These are phyloP conservation scores for Priceomyces medius DNA, from an alignment of 805 yeast genomes.

Conservation along the genomic window DNA sequence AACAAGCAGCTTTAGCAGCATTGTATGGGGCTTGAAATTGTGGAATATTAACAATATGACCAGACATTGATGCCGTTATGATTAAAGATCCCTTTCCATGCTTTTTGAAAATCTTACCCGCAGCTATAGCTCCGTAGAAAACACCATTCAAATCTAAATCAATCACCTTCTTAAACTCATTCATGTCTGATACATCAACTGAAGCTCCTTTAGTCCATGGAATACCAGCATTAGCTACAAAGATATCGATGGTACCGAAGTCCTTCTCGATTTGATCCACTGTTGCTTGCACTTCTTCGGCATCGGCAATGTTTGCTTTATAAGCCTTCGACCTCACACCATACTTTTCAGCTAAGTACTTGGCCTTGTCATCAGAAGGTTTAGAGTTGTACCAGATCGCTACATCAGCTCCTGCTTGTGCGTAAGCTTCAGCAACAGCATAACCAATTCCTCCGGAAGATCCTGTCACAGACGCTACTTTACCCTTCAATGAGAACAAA, in stretches of 20 bases:
- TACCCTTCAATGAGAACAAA: conserved; percentile 75
- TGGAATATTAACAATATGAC: conserved; percentile 47
- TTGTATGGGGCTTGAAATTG: conserved; percentile 47
- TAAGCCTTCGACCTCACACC: conserved; percentile 64
- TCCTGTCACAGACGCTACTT: conserved; percentile 83
- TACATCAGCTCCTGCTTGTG: conserved; percentile 85
- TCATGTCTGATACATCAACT: conserved; percentile 36
- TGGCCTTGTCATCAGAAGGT: conserved; percentile 64
- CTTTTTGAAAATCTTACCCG: conserved; percentile 39
- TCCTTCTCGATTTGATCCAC: conserved; percentile 56
- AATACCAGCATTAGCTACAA: conserved; percentile 89
- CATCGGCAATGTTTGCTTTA: conserved; percentile 55
- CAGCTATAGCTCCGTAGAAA: conserved; percentile 43
- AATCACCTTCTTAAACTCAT: conserved; percentile 34
- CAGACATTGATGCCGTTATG: conserved; percentile 47
- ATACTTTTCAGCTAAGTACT: conserved; percentile 52
- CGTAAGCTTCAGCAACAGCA: conserved; percentile 78
- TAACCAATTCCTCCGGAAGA: conserved; percentile 81
- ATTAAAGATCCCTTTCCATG: conserved; percentile 43
- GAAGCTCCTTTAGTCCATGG: conserved; percentile 70
- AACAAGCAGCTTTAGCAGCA: conserved; percentile 46
- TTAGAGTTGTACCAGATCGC: conserved; percentile 47
- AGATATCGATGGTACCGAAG: conserved; percentile 77
- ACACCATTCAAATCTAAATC: conserved; percentile 43
- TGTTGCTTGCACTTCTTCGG: conserved; percentile 48